Evolutionary conservation across 2,329 filamentous ascomycete species (phyloP), one percentile per base, ranked within the genome.

Genomic region (Erysiphe neolycopersici): DNA sequence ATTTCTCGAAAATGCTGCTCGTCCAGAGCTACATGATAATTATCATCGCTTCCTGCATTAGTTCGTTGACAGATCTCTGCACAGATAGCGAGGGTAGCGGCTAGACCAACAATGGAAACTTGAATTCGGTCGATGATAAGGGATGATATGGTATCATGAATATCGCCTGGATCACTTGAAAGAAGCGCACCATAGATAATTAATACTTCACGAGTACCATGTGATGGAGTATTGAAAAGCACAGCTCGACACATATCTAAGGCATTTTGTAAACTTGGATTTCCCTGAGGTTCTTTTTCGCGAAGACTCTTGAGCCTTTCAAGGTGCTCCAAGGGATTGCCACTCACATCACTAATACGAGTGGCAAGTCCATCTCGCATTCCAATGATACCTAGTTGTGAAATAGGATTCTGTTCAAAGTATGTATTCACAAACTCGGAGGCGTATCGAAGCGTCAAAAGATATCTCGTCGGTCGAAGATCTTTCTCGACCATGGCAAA

Each of bases 391-490:
- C 80, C 85, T 45, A 98, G 71, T 61, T 98, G 89, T 10, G 84
- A 92, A 51, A 98, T 95, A 11, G 89, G 89, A 54, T 98, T 98
- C 61, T 98, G 89, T 61, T 95, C 89, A 57, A 95, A 98, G 62
- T 83, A 98, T 59, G 94, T 87, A 46, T 76, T 71, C 41, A 95
- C 79, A 59, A 95, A 98, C 45, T 84, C 78, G 49, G 78, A 72
- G 14, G 84, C 79, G 60, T 84, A 91, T 49, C 76, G 76, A 54
- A 94, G 68, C 43, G 76, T 79, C 30, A 94, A 69, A 33, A 84
- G 69, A 60, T 87, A 85, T 47, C 87, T 73, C 38, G 76, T 93
- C 5, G 89, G 89, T 22, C 89, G 73, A 51, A 95, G 68, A 57
- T 98, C 89, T 61, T 95, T 95, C 60, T 95, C 85, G 5, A 73